Evolutionary conservation across 352 stramenopile species (phyloP), one percentile per base, ranked within the genome.

Genomic region (Pythium scleroteichum): DNA sequence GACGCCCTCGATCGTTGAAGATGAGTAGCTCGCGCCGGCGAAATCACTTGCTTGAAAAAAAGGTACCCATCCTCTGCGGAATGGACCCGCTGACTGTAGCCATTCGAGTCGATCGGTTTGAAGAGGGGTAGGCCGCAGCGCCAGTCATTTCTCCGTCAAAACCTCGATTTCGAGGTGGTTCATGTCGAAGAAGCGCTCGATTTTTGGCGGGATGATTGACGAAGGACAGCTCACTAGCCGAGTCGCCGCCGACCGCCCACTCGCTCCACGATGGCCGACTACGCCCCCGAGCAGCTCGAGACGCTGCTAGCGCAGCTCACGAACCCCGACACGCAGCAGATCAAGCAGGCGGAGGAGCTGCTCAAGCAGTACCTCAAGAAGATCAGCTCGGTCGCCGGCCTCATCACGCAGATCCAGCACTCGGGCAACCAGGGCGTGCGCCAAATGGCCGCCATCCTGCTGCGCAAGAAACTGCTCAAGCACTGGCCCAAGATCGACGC

Each of bases 341-440:
- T 98, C 75, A 97, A 97, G 79, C 79, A 98, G 71, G 95, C 93
- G 9, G 96, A 98, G 78, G 71, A 74, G 29, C 78, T 85, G 19
- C 71, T 99, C 55, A 99, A 99, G 78, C 75, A 73, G 29, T 92
- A 98, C 66, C 75, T 98, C 29, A 98, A 98, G 71, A 80, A 96
- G 73, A 70, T 95, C 40, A 72, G 69, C 39, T 92, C 69, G 23
- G 87, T 98, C 27, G 73, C 78, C 49, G 87, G 87, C 1, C 76
- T 98, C 64, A 88, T 98, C 58, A 93, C 87, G 64, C 87, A 97
- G 68, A 73, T 97, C 59, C 84, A 89, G 75, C 72, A 75, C 64
- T 95, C 87, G 64, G 52, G 47, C 46, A 86, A 90, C 62, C 69
- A 78, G 13, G 75, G 88, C 45, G 90, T 98, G 55, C 90, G 95